Evolutionary conservation across 2,329 filamentous ascomycete species (phyloP), one percentile per base, ranked within the genome.

Genomic region (Aspergillus persii): DNA sequence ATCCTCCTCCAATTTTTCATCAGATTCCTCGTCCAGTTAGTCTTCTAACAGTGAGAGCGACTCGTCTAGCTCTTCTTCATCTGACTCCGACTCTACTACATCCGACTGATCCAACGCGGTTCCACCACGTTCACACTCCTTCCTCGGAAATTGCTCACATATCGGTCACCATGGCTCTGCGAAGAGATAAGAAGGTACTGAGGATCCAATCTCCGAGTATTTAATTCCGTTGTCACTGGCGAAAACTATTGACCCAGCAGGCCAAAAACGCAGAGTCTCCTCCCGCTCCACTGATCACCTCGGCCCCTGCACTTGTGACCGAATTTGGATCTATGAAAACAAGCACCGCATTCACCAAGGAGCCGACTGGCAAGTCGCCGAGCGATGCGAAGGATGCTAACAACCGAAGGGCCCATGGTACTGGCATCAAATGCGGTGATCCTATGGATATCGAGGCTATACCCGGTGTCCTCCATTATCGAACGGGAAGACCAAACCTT

Each of bases 281-380:
- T 29, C 83, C 88, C 4, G 74, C 82, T 30, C 82, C 89, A 73
- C 78, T 92, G 39, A 79, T 92, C 70, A 84, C 86, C 61, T 79
- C 91, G n/a, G 82, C 92, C 67, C 85, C 86, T 62, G 75, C 77
- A 26, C 92, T 92, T 73, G 80, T 92, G 53, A 81, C 82, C 47
- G 82, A 88, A 50, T 82, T 89, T 72, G 83, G 85, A n/a, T 89
- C 90, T 68, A 74, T 80, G 51, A 80, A 81, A 59, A 84, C 89
- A 50, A 84, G 83, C 68, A 78, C 81, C 60, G 83, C 85, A 4
- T 88, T 92, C 69, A 79, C 81, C 66, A 85, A 87, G 70, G 86
- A 91, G 70, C 80, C 82, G 77, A 60, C 69, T 52, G 72, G 68
- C 50, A 73, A 72, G 52, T 69, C 64, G 7, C 51, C 57, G 36